Percentiles rank a stretch among this genome's conserved stretches.
phyloP scores from a whole-genome alignment of 345 rosid species.

The Eucalyptus urophylla region DNA sequence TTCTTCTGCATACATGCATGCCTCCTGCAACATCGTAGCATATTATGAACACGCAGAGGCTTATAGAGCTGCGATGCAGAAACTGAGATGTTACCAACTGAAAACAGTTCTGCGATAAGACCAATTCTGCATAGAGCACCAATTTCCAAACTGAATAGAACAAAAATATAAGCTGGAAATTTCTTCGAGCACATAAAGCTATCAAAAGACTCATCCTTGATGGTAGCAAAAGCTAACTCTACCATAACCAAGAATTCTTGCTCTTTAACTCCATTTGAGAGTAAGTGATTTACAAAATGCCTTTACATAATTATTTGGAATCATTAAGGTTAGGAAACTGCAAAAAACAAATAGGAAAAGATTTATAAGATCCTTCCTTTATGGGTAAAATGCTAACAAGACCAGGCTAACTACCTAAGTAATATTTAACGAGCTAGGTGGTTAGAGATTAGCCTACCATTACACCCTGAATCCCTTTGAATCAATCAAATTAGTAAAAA shows the following conservation, averaged over 20 bases:
- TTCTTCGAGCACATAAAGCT: neutral
- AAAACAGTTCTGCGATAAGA: neutral
- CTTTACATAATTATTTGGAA: neutral
- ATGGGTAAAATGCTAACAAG: neutral
- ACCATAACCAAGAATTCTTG: neutral
- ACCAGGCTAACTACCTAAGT: neutral
- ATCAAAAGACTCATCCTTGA: neutral
- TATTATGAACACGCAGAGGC: neutral
- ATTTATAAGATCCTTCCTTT: neutral
- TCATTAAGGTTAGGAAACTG: neutral
- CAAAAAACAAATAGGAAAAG: neutral
- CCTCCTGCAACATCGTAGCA: constrained; percentile 47
- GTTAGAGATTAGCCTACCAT: neutral
- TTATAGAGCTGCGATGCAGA: neutral
- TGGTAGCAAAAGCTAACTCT: neutral
- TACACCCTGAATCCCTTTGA: neutral
- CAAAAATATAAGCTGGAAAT: neutral
- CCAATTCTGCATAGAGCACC: neutral
- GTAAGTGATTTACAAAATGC: neutral
- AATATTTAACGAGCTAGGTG: neutral
- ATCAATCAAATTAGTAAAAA: neutral
- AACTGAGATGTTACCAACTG: neutral
- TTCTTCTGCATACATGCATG: constrained; percentile 56
- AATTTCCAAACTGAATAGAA: neutral
- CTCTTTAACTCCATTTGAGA: neutral